Evolutionary conservation across 2,329 filamentous ascomycete genomes (phyloP), one percentile per base, ranked within the genome.

Genomic region (Ramularia collo-cygni): DNA sequence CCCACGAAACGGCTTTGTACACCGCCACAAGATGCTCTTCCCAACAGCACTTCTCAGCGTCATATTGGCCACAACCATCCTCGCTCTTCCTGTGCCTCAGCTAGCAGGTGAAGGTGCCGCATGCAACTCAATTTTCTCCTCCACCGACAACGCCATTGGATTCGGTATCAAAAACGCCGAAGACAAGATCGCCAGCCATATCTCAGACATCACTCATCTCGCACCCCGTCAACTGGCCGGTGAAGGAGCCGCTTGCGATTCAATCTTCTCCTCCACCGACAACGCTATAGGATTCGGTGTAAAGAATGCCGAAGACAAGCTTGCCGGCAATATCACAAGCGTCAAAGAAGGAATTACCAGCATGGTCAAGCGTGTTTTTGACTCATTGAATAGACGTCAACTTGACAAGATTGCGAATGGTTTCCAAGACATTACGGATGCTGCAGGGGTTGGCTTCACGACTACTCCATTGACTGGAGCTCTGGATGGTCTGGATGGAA

Each of bases 331-430:
- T 2, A 42, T 49, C 21, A 24, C 21, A 24, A 24, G 31, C 47
- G 9, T 41, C 46, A 14, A 42, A 38, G 37, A n/a, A n/a, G n/a
- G n/a, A n/a, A n/a, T n/a, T n/a, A n/a, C n/a, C n/a, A n/a, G n/a
- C n/a, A n/a, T n/a, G n/a, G n/a, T n/a, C n/a, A n/a, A n/a, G n/a
- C n/a, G n/a, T n/a, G n/a, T n/a, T n/a, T n/a, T n/a, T n/a, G n/a
- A n/a, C n/a, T 33, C 4, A 8, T 40, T 41, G n/a, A n/a, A n/a
- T n/a, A n/a, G n/a, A 15, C 48, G 50, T n/a, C 50, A 53, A 28
- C 35, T 44, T 3, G 47, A 53, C 35, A 52, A 55, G 52, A 59
- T 57, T 27, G 38, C 47, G 35, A 50, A 51, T 19, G 51, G 51
- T 6, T 15, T 30, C 2, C 41, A 45, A 17, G 28, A 42, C 8